These are phyloP conservation scores for Aspergillus conjunctus DNA, from an alignment of 495 filamentous ascomycete species.

Conservation along the genomic window DNA sequence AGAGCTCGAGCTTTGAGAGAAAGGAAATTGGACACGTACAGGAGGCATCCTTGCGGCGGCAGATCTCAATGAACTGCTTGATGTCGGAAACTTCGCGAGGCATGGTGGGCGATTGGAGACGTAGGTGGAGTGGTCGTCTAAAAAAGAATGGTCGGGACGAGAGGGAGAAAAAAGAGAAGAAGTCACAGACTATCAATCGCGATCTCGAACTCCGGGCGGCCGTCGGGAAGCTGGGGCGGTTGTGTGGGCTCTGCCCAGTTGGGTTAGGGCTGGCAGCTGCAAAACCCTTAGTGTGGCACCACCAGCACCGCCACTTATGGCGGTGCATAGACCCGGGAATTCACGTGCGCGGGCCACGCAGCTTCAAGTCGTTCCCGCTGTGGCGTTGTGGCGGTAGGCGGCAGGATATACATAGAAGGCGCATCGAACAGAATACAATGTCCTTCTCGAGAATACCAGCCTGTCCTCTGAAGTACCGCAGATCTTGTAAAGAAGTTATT, in stretches of 20 bases:
- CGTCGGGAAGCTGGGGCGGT: slow-evolving; percentile 10
- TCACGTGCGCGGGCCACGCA: background rate
- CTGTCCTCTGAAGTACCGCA: background rate
- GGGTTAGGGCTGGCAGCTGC: slow-evolving; percentile 17
- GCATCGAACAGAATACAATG: background rate
- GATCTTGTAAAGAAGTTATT: background rate
- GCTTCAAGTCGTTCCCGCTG: background rate
- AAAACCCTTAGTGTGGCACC: slow-evolving; percentile 15
- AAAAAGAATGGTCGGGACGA: slow-evolving; percentile 17
- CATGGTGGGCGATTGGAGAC: slow-evolving; percentile 61
- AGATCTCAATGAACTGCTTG: slow-evolving; percentile 99
- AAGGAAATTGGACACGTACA: slow-evolving; percentile 60
- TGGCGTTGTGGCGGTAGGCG: slow-evolving; percentile 14
- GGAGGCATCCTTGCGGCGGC: slow-evolving; percentile 96
- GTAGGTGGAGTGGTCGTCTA: slow-evolving; percentile 6
- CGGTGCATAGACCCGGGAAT: background rate
- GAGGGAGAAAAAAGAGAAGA: slow-evolving; percentile 17
- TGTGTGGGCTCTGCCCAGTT: slow-evolving; percentile 24
- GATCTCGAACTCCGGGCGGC: slow-evolving; percentile 21
- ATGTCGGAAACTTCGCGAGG: slow-evolving; percentile 98
- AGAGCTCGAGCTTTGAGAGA: slow-evolving; percentile 11
- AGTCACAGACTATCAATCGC: slow-evolving; percentile 20
- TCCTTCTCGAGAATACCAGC: background rate
- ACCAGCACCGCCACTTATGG: slow-evolving; percentile 7
- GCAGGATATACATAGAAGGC: slow-evolving; percentile 2